Conservation (phyloP, 352 stramenopile species). For the Globisporangium nunn region DNA sequence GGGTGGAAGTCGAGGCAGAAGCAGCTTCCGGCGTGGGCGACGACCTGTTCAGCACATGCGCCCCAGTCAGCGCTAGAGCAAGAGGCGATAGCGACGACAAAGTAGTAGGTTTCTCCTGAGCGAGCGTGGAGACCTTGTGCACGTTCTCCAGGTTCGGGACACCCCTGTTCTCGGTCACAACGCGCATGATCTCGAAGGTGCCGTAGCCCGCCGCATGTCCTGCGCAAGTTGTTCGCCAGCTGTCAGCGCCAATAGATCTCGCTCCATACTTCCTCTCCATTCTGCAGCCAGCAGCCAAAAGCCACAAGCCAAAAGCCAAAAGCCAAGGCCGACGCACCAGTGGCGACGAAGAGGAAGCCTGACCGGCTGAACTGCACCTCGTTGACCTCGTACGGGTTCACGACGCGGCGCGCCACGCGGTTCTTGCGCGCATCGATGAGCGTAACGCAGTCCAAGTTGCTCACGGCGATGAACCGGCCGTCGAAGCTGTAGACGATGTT, state of each 20-base stretch:
- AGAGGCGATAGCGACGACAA: too few species aligned
- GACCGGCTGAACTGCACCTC: slow-evolving; percentile 81
- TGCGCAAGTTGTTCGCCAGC: slow-evolving; percentile 1
- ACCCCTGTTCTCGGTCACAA: slow-evolving; percentile 69
- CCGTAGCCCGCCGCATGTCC: slow-evolving; percentile 66
- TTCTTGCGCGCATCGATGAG: slow-evolving; percentile 82
- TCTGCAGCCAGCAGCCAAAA: too few species aligned
- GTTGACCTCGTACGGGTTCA: slow-evolving; percentile 80
- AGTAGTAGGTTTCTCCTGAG: neutral
- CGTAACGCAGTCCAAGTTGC: slow-evolving; percentile 64
- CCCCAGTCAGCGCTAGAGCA: neutral
- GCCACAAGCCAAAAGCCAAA: too few species aligned
- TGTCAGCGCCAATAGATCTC: too few species aligned
- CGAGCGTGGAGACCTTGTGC: slow-evolving; percentile 44
- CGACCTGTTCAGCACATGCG: slow-evolving; percentile 24
- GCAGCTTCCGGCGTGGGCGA: slow-evolving; percentile 75
- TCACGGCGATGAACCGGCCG: slow-evolving; percentile 75
- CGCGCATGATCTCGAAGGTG: slow-evolving; percentile 80
- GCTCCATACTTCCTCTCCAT: too few species aligned
- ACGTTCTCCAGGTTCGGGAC: slow-evolving; percentile 79
- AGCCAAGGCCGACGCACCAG: slow-evolving; percentile 16
- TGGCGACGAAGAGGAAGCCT: slow-evolving; percentile 73
- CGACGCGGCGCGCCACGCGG: slow-evolving; percentile 63
- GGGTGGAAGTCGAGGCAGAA: slow-evolving; percentile 74
- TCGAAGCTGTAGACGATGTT: slow-evolving; percentile 80